phyloP scores from a whole-genome alignment of 345 rosid genomes.

The Pelargonium nanum region DNA sequence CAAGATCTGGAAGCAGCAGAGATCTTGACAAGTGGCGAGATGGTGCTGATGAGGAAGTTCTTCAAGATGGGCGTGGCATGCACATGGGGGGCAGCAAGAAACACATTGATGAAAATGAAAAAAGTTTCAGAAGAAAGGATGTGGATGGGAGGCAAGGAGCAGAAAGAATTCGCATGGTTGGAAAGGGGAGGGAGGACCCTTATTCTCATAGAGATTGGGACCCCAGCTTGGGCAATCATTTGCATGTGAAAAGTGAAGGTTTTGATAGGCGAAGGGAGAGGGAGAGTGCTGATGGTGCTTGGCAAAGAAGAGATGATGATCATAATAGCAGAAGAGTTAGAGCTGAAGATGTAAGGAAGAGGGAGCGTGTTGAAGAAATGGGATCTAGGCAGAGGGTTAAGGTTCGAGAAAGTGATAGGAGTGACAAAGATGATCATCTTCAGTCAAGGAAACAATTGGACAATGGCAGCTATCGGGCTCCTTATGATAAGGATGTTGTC shows the following conservation, averaged over 20 bases:
- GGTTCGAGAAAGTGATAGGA: slow-evolving; percentile 55
- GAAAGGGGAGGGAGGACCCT: slow-evolving; percentile 49
- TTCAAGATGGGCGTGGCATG: slow-evolving; percentile 44
- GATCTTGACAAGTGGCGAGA: slow-evolving; percentile 60
- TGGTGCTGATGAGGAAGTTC: slow-evolving; percentile 73
- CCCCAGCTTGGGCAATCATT: slow-evolving; percentile 24
- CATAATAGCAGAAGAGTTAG: slow-evolving; percentile 42
- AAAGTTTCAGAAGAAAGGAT: slow-evolving; percentile 45
- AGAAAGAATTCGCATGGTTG: slow-evolving; percentile 38
- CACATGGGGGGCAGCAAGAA: slow-evolving; percentile 32
- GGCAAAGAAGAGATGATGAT: slow-evolving; percentile 66
- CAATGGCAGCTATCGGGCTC: slow-evolving; percentile 50
- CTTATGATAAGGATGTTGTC: slow-evolving; percentile 43
- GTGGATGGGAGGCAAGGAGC: slow-evolving; percentile 46
- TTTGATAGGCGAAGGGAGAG: slow-evolving; percentile 63
- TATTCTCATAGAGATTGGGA: slow-evolving; percentile 53
- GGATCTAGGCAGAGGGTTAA: slow-evolving; percentile 63
- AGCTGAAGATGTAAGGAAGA: slow-evolving; percentile 59
- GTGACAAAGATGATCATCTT: slow-evolving; percentile 52
- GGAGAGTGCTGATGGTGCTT: slow-evolving; percentile 40
- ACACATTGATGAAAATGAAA: slow-evolving; percentile 46
- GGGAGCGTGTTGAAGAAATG: slow-evolving; percentile 60
- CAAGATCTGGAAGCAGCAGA: slow-evolving; percentile 72
- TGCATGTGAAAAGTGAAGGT: slow-evolving; percentile 42
- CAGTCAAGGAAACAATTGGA: slow-evolving; percentile 60